These are phyloP conservation scores for Quambalaria eucalypti DNA, from an alignment of 1,284 basidiomycete genomes.

Conservation along the genomic window DNA sequence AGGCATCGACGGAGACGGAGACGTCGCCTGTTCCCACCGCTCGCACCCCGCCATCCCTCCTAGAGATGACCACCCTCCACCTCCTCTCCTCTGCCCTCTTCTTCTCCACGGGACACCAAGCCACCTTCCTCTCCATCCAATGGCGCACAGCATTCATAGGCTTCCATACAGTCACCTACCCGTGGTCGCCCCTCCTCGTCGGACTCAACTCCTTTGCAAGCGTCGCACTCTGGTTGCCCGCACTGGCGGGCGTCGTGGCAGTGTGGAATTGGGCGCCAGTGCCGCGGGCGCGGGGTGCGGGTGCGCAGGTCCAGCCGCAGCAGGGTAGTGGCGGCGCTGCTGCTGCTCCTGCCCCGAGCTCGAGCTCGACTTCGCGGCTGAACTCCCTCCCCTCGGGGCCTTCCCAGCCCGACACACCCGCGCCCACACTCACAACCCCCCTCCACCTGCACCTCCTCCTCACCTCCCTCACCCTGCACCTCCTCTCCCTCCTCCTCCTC, in stretches of 20 bases:
- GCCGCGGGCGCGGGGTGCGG: slow-evolving; percentile 10
- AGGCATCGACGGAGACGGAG: background rate
- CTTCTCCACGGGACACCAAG: slow-evolving; percentile 84
- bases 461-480: slow-evolving; percentile 58
- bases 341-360: background rate
- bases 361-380: background rate
- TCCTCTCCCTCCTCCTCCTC: slow-evolving; percentile 60
- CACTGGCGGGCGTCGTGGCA: slow-evolving; percentile 62
- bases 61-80: slow-evolving; percentile 18
- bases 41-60: background rate
- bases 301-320: background rate
- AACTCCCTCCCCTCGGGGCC: slow-evolving; percentile 9
- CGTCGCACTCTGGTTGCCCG: slow-evolving; percentile 55
- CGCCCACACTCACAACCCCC: slow-evolving; percentile 6
- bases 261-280: slow-evolving; percentile 77
- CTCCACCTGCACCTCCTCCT: slow-evolving; percentile 43
- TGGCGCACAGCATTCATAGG: slow-evolving; percentile 83
- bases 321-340: background rate
- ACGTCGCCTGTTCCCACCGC: too few species aligned
- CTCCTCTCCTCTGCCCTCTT: slow-evolving; percentile 55
- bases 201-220: slow-evolving; percentile 71
- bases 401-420: background rate
- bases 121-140: slow-evolving; percentile 78
- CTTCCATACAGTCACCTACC: slow-evolving; percentile 60
- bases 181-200: slow-evolving; percentile 69